Base-by-base conservation (phyloP, 345 rosid species). In the Acer yangbiense region DNA sequence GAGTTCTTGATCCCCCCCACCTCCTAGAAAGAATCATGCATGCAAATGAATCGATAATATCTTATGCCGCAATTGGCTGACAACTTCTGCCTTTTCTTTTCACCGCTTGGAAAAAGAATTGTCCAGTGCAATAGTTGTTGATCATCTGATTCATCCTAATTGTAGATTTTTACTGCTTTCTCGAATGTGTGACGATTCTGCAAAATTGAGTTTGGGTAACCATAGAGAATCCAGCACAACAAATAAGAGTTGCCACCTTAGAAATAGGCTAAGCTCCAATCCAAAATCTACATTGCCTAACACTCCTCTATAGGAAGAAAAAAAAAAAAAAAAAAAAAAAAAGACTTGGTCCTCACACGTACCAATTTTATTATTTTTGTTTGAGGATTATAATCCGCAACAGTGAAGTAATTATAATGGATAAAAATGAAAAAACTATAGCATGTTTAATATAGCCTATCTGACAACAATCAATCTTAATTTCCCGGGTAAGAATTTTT, bases 121-220 rank as follows among this genome's bases (percentile, higher is more conserved):
- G 61, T 60, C 76, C 11, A 8, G 29, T 23, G 41, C 68, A 43
- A 6, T 74, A 52, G 72, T 11, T 54, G 72, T 27, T 60, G 62
- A 68, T 65, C 72, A 46, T 64, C 71, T 29, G 52, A 18, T 62
- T 65, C 27, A 46, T 71, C 73, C 84, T 87, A 88, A 57, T 88
- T 88, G 84, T 85, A 88, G 81, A 88, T 88, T 80, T 86, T 88
- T 48, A 88, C 88, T 6, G 91, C 86, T 82, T 83, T 88, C 88
- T 88, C 89, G 10, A 57, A 85, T 12, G 91, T 78, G 71, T 86
- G 89, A 68, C 91, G 91, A 63, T 85, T 86, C 91, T 88, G 89
- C 83, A 86, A 82, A 78, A 67, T 68, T 27, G 7, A 77, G 27
- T 16, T 29, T 32, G 46, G 13, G 41, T 62, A 32, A 63, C 6